phyloP scores from a whole-genome alignment of 1,284 basidiomycete species.

The Marasmius tenuissimus region DNA sequence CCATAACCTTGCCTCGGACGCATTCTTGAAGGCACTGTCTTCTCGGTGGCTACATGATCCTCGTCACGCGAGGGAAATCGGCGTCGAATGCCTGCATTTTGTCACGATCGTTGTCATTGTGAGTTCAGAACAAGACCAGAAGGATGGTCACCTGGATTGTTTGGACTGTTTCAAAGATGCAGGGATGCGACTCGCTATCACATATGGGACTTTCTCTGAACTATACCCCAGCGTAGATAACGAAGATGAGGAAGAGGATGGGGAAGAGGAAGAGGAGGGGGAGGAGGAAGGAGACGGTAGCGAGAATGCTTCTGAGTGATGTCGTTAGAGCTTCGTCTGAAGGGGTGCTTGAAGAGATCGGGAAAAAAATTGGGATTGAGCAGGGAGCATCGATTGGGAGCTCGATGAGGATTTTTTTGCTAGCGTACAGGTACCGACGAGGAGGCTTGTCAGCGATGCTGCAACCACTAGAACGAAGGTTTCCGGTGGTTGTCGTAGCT shows the following conservation, averaged over 20 bases:
- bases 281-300: no score
- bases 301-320: no score
- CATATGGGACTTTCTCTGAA: neutral
- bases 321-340: no score
- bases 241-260: neutral
- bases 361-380: no score
- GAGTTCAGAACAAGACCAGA: neutral
- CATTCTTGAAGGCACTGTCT: neutral
- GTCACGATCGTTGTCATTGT: neutral
- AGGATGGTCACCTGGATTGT: neutral
- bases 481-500: no score
- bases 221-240: neutral
- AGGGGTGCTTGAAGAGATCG: no score
- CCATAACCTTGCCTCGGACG: neutral
- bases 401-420: no score
- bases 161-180: neutral
- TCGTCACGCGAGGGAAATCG: neutral
- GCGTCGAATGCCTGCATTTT: neutral
- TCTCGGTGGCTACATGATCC: neutral
- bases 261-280: no score
- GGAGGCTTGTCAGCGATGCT: no score
- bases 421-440: no score
- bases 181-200: neutral
- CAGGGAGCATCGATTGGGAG: no score
- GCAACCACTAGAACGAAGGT: no score